Base-by-base conservation (phyloP, 495 filamentous ascomycete species). In the Tetracladium setigerum region DNA sequence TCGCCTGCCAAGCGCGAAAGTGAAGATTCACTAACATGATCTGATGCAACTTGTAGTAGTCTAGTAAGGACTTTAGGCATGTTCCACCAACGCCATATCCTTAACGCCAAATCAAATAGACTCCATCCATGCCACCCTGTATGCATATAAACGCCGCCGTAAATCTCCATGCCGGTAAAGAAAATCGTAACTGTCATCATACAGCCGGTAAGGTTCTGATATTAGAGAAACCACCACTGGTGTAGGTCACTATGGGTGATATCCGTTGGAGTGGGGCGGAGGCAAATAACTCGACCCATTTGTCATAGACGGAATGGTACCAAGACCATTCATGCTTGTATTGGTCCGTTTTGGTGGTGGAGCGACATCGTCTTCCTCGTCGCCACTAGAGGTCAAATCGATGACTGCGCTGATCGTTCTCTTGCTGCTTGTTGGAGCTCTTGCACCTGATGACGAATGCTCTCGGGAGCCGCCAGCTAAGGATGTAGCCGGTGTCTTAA, bases 311-410 rank as follows among this genome's bases (percentile, higher is more conserved):
- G 31, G 11, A 10, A 19, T 13, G 12, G 42, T n/a, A 1, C 24
- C 15, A 33, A 31, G 37, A 32, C 37, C 31, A 22, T 40, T 50
- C 7, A 35, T 27, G 18, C n/a, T 46, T 16, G 7, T 38, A 6
- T 38, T 38, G 15, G 46, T 59, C 19, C 78, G 68, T 62, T 90
- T 90, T 2, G 72, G 49, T 12, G 79, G 65, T 16, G 73, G 76
- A 12, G 66, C 60, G 5, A 61, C 32, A 35, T 82, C 76, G 24
- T 90, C 86, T 35, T 86, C 83, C 49, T 87, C 83, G 45, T 87
- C 83, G 38, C 83, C 81, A 53, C 79, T 87, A 2, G 79, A 67
- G 1, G 85, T 92, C 46, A 92, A 74, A 57, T 95, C 89, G 46
- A 94, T 89, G 15, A 94, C 74, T 40, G 79, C 74, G 12, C 76